phyloP scores from a whole-genome alignment of 1,139 yeast species.

The Nakaseomyces kungkrabaensis region DNA sequence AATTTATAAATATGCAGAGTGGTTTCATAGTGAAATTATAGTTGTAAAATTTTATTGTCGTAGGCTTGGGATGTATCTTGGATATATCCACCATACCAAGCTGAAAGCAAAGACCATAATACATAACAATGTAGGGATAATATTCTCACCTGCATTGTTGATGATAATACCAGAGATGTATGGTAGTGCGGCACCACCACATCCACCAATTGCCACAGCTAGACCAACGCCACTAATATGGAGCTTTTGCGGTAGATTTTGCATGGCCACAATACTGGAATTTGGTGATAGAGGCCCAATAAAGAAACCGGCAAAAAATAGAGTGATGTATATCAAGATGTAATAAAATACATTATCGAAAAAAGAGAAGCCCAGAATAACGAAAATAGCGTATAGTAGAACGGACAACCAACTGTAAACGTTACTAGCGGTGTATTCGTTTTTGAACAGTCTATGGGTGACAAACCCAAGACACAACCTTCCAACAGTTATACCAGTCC shows the following conservation, averaged over 20 bases:
- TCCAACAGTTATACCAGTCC: constrained; percentile 59
- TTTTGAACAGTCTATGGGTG: constrained; percentile 44
- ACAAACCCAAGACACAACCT: constrained; percentile 51
- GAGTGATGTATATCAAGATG: constrained; percentile 22
- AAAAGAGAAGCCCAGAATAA: constrained; percentile 15
- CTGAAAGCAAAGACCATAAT: constrained; percentile 22
- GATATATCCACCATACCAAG: constrained; percentile 28
- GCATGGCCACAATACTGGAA: constrained; percentile 54
- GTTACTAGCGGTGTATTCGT: constrained; percentile 41
- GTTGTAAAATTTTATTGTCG: background rate
- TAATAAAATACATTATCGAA: constrained; percentile 23
- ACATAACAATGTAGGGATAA: constrained; percentile 26
- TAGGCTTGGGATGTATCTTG: constrained; percentile 15
- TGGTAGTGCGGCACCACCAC: constrained; percentile 69
- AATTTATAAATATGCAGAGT: background rate
- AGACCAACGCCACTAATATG: constrained; percentile 68
- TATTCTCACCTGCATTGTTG: constrained; percentile 23
- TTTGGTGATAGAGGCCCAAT: constrained; percentile 82
- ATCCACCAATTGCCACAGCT: constrained; percentile 70
- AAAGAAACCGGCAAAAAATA: constrained; percentile 52
- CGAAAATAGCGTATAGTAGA: constrained; percentile 18
- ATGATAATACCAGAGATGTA: constrained; percentile 45
- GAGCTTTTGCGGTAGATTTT: constrained; percentile 48
- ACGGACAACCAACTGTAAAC: constrained; percentile 28
- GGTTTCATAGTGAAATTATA: no score